Evolutionary conservation across 2,329 filamentous ascomycete species (phyloP).

Genomic region (Arthrobotrys iridis): DNA sequence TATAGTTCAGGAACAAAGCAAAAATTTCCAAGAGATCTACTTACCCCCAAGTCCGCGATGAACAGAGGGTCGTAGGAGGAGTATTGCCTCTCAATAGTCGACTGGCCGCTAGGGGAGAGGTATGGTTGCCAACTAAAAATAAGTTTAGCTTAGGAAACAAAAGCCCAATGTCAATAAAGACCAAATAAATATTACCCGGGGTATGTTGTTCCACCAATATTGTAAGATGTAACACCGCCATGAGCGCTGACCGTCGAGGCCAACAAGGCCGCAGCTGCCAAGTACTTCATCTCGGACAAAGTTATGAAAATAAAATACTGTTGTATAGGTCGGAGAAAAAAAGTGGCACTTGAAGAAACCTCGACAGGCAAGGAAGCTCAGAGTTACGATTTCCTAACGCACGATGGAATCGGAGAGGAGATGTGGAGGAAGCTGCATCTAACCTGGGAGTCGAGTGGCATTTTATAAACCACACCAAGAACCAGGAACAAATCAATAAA

Average conservation of each 20-base stretch:
- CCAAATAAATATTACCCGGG: constrained; percentile 25
- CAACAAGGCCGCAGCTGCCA: constrained; percentile 42
- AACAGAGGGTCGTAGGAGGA: constrained; percentile 34
- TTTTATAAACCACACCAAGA: constrained; percentile 32
- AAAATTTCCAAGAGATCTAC: no score
- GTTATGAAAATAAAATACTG: background rate
- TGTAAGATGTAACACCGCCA: constrained; percentile 45
- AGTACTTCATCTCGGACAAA: constrained; percentile 40
- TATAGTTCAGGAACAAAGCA: background rate
- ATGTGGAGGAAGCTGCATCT: constrained; percentile 8
- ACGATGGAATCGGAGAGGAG: constrained; percentile 3
- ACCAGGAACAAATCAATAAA: constrained; percentile 23
- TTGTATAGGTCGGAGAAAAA: background rate
- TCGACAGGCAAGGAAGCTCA: background rate
- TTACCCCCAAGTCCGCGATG: constrained; percentile 34
- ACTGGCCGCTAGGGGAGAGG: constrained; percentile 28
- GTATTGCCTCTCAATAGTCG: constrained; percentile 44
- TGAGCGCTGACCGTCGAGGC: constrained; percentile 50
- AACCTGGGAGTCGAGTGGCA: constrained; percentile 5
- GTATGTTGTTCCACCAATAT: constrained; percentile 20
- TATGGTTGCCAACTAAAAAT: constrained; percentile 41
- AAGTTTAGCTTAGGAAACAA: background rate
- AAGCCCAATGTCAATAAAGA: background rate
- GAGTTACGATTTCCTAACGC: background rate
- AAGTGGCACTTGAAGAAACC: background rate